Evolutionary conservation across 257 asterid genomes (phyloP).

Genomic region (Penstemon eatonii): DNA sequence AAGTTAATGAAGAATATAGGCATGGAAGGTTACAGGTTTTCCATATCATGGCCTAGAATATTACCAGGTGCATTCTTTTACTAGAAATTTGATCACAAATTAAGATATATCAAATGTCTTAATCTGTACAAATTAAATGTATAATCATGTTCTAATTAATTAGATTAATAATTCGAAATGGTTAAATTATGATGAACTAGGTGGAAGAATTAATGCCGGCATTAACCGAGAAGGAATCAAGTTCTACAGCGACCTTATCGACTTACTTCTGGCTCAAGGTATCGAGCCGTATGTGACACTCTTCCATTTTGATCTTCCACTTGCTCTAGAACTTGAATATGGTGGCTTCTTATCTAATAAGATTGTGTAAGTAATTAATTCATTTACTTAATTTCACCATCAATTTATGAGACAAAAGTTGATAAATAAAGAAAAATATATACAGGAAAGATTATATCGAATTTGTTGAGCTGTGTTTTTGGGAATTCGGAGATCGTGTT

Average conservation of each 20-base stretch:
- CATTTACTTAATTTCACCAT: too few relatives aligned
- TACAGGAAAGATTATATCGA: too few relatives aligned
- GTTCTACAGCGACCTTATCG: constrained; percentile 32
- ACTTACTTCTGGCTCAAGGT: constrained; percentile 31
- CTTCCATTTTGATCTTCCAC: constrained; percentile 43
- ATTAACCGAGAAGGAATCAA: constrained; percentile 26
- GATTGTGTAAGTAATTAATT: constrained; percentile 26
- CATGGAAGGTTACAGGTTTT: constrained; percentile 21
- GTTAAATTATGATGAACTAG: not conserved
- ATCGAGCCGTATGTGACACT: constrained; percentile 35
- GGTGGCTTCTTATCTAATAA: constrained; percentile 32
- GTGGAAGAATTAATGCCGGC: constrained; percentile 27
- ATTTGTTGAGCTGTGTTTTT: too few relatives aligned
- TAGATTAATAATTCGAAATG: not conserved
- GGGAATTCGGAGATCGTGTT: too few relatives aligned
- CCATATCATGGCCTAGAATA: constrained; percentile 33
- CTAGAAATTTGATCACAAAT: too few relatives aligned
- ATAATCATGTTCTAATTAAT: not conserved
- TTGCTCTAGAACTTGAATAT: constrained; percentile 35
- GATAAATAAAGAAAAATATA: too few relatives aligned
- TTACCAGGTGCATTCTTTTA: not conserved
- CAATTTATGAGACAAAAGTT: too few relatives aligned
- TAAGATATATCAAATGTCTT: too few relatives aligned
- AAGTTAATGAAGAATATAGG: constrained; percentile 17
- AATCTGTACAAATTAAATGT: not conserved